Percentiles rank a stretch among this genome's conserved stretches.
phyloP scores from a whole-genome alignment of 2,329 filamentous ascomycete species.

The Fusarium brachygibbosum region DNA sequence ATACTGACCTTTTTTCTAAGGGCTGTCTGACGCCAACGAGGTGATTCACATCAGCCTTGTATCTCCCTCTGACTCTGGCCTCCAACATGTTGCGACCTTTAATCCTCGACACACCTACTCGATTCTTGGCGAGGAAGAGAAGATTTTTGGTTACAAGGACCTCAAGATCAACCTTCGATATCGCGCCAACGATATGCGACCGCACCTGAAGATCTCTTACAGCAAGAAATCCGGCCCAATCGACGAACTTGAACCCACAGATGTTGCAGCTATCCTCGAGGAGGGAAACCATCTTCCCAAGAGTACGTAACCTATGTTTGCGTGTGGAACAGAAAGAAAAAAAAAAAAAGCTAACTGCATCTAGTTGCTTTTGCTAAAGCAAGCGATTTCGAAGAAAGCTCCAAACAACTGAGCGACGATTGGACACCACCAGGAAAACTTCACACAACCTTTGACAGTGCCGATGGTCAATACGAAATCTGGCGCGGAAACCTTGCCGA shows the following conservation, averaged over 20 bases:
- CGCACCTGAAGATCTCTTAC: slow-evolving; percentile 78
- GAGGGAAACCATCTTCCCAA: slow-evolving; percentile 76
- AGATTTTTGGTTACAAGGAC: slow-evolving; percentile 89
- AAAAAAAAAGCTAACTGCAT: slow-evolving; percentile 18
- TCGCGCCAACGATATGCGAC: slow-evolving; percentile 79
- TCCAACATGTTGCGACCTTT: slow-evolving; percentile 76
- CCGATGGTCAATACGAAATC: slow-evolving; percentile 80
- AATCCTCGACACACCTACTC: slow-evolving; percentile 90
- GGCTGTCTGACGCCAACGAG: slow-evolving; percentile 72
- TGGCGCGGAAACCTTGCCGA: slow-evolving; percentile 85
- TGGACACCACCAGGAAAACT: slow-evolving; percentile 83
- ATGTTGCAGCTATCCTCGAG: slow-evolving; percentile 75
- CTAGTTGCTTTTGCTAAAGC: slow-evolving; percentile 76
- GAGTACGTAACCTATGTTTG: slow-evolving; percentile 61
- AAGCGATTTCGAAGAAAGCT: slow-evolving; percentile 71
- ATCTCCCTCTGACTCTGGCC: slow-evolving; percentile 61
- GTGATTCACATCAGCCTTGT: slow-evolving; percentile 73
- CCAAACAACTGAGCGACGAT: slow-evolving; percentile 60
- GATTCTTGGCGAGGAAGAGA: slow-evolving; percentile 93
- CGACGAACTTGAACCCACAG: slow-evolving; percentile 76
- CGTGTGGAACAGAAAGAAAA: neutral
- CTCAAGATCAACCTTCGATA: slow-evolving; percentile 80
- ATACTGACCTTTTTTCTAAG: slow-evolving; percentile 53
- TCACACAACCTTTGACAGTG: slow-evolving; percentile 72
- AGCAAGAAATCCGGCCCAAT: slow-evolving; percentile 77